phyloP scores from a whole-genome alignment of 2,329 filamentous ascomycete species.

The Colletotrichum graminicola region DNA sequence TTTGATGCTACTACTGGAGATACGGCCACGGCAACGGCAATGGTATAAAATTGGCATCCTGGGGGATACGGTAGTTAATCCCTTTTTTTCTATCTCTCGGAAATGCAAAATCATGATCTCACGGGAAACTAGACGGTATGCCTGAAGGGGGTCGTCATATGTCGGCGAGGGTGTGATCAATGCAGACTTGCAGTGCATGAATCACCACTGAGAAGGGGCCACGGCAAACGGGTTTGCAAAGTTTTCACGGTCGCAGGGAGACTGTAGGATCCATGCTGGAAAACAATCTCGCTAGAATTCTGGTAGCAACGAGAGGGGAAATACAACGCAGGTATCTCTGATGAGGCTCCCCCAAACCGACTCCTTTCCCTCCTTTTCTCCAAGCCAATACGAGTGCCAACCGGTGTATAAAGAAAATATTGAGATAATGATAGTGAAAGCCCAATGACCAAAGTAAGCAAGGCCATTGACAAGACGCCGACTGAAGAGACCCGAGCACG shows the following conservation, averaged over 20 bases:
- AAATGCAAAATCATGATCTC: slow-evolving; percentile 39
- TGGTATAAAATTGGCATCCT: slow-evolving; percentile 40
- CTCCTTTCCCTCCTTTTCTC: slow-evolving; percentile 15
- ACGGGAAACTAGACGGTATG: slow-evolving; percentile 20
- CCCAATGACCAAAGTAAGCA: background rate
- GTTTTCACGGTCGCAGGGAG: background rate
- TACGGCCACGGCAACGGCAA: slow-evolving; percentile 41
- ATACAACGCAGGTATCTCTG: slow-evolving; percentile 24
- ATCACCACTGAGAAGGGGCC: background rate
- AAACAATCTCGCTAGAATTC: background rate
- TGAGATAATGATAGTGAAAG: background rate
- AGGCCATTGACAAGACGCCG: slow-evolving; percentile 20
- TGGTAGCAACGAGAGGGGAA: background rate
- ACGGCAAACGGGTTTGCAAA: background rate
- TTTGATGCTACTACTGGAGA: slow-evolving; percentile 40
- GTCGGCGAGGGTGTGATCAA: background rate
- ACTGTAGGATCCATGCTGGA: too few species aligned
- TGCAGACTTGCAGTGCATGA: background rate
- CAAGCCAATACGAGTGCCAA: background rate
- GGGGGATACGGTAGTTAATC: slow-evolving; percentile 37
- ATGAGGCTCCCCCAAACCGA: background rate
- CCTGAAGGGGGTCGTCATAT: background rate
- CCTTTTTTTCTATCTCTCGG: slow-evolving; percentile 27
- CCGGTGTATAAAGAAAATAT: slow-evolving; percentile 1
- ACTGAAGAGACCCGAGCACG: slow-evolving; percentile 22